Evolutionary conservation across 306 rosid species (phyloP), one percentile per base, ranked within the genome.

Genomic region (Casuarina equisetifolia): DNA sequence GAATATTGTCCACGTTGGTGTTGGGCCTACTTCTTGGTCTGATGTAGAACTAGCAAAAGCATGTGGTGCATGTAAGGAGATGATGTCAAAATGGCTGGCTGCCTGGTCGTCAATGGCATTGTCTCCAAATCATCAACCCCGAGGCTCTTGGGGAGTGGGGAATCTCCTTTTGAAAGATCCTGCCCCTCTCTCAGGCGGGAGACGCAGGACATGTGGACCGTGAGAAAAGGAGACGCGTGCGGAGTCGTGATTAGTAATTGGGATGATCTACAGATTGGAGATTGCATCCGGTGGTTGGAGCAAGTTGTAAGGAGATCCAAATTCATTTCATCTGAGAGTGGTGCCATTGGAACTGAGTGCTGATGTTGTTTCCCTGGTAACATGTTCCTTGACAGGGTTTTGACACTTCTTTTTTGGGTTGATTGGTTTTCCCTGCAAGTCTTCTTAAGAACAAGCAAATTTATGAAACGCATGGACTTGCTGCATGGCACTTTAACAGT

Each of bases 141-240:
- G 88, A 91, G 97, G 89, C 97, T 95, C 36, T 81, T 95, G 74
- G 85, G 98, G 79, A 95, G 98, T 16, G 97, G 98, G 68, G 93
- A 95, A 75, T 82, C 92, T 9, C 79, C 91, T 82, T 89, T 86
- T 68, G 97, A 92, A 88, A 95, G 97, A 43, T 78, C 73, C 35
- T 92, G 98, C 48, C 72, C 89, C 32, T 95, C 98, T 13, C 98
- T 92, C 46, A 92, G 86, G 88, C 76, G 96, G 73, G 98, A 95
- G 85, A 89, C 86, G 80, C 97, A 90, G 82, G 97, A 95, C 43
- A 97, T 95, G 72, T 93, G 92, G 66, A 20, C 87, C 1, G 98
- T 95, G 84, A 92, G 87, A 86, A 95, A 88, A 83, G 97, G 97
- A 45, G 88, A 52, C 74, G 97, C 92, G 82, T 91, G 96, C 80